Conservation (phyloP, 2,329 filamentous ascomycete species). For the Sclerotinia minor region DNA sequence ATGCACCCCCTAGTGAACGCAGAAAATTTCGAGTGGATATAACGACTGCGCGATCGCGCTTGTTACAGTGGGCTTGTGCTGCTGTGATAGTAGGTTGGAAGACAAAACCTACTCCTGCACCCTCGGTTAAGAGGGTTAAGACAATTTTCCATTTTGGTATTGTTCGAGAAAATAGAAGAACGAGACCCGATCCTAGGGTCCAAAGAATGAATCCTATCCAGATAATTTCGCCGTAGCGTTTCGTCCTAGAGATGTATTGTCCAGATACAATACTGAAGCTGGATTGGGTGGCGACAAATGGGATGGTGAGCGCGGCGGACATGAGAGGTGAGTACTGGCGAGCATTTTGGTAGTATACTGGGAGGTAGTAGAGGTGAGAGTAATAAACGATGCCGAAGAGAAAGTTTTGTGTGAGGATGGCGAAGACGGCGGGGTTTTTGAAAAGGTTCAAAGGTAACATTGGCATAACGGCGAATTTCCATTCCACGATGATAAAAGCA, state of each 20-base stretch:
- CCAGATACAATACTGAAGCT: constrained; percentile 52
- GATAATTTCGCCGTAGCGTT: constrained; percentile 61
- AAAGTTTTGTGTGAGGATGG: constrained; percentile 59
- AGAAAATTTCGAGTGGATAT: constrained; percentile 65
- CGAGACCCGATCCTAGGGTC: constrained; percentile 55
- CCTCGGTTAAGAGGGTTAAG: constrained; percentile 52
- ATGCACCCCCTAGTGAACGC: constrained; percentile 57
- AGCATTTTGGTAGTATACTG: constrained; percentile 62
- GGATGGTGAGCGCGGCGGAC: constrained; percentile 54
- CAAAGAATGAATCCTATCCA: constrained; percentile 43
- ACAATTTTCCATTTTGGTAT: constrained; percentile 52
- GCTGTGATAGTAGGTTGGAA: constrained; percentile 55
- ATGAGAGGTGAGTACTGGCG: constrained; percentile 41
- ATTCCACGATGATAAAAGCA: constrained; percentile 55
- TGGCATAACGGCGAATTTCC: constrained; percentile 55
- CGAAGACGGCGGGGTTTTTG: constrained; percentile 52
- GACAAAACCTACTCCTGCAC: constrained; percentile 53
- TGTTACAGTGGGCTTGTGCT: constrained; percentile 57
- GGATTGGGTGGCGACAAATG: constrained; percentile 52
- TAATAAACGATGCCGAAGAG: constrained; percentile 62
- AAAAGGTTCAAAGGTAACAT: constrained; percentile 61
- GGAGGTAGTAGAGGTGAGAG: constrained; percentile 58
- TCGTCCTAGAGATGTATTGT: constrained; percentile 56
- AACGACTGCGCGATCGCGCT: constrained; percentile 59
- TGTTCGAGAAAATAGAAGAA: constrained; percentile 49